Conservation (phyloP, 2,329 filamentous ascomycete species). For the Clarireedia homoeocarpa region DNA sequence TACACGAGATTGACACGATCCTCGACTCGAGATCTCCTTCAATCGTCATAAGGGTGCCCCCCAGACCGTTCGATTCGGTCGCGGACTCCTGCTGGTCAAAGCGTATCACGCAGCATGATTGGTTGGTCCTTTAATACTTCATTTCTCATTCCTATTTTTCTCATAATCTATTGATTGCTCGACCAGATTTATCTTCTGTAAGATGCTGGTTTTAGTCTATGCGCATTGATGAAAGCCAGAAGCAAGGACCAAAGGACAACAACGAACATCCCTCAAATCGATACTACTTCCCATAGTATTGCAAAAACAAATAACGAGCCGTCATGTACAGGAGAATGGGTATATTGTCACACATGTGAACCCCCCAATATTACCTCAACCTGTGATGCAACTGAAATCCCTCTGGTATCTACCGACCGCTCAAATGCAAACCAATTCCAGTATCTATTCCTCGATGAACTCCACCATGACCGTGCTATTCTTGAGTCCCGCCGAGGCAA, state of each 20-base stretch:
- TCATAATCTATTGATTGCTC: too few relatives aligned
- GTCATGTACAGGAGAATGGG: neutral
- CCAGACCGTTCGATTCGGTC: too few relatives aligned
- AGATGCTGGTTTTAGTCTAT: neutral
- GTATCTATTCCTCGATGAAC: constrained; percentile 50
- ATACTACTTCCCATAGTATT: neutral
- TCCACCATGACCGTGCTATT: constrained; percentile 96
- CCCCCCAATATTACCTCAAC: constrained; percentile 1
- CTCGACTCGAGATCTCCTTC: too few relatives aligned
- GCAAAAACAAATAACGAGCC: neutral
- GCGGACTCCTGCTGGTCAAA: too few relatives aligned
- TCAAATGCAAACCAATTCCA: neutral
- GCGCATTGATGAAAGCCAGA: neutral
- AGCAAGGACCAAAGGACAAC: neutral
- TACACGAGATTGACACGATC: too few relatives aligned
- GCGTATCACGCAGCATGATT: too few relatives aligned
- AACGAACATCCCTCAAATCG: neutral
- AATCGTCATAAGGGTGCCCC: too few relatives aligned
- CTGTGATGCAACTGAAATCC: neutral
- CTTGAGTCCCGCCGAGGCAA: constrained; percentile 78
- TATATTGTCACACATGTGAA: neutral
- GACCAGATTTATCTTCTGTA: too few relatives aligned
- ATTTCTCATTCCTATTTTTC: too few relatives aligned
- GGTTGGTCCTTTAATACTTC: too few relatives aligned
- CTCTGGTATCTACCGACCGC: constrained; percentile 1